These are phyloP conservation scores for Pestalotiopsis fici DNA, from an alignment of 2,329 filamentous ascomycete genomes.

Conservation along the genomic window DNA sequence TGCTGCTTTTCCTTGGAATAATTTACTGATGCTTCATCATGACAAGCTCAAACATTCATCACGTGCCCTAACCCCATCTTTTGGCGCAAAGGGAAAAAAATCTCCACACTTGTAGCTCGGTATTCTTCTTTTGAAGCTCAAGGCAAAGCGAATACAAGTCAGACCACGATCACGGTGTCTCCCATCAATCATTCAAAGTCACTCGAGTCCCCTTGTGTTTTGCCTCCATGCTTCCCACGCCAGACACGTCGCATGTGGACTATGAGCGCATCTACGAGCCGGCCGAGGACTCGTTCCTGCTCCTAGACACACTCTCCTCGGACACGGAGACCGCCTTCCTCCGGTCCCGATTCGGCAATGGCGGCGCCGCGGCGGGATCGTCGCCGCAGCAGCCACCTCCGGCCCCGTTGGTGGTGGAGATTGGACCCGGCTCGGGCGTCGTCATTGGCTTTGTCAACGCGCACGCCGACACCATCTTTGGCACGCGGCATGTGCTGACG, in stretches of 20 bases:
- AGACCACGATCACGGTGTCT: neutral
- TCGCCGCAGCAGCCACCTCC: constrained; percentile 30
- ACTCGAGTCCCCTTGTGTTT: neutral
- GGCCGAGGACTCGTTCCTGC: constrained; percentile 91
- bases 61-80: constrained; percentile 2
- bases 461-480: constrained; percentile 73
- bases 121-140: neutral
- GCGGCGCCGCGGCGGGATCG: constrained; percentile 15
- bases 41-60: neutral
- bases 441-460: constrained; percentile 87
- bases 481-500: constrained; percentile 67
- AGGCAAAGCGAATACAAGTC: neutral
- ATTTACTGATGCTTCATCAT: neutral
- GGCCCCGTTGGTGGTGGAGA: constrained; percentile 73
- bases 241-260: constrained; percentile 87
- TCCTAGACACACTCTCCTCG: constrained; percentile 87
- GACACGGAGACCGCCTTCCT: constrained; percentile 70
- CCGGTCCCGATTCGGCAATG: constrained; percentile 54
- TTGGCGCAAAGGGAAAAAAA: neutral
- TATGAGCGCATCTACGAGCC: constrained; percentile 92
- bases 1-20: neutral
- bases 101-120: neutral
- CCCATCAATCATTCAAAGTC: neutral
- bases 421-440: constrained; percentile 90
- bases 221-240: constrained; percentile 82